Conservation (phyloP, 305 asterid genomes). For the Fraxinus angustifolia region DNA sequence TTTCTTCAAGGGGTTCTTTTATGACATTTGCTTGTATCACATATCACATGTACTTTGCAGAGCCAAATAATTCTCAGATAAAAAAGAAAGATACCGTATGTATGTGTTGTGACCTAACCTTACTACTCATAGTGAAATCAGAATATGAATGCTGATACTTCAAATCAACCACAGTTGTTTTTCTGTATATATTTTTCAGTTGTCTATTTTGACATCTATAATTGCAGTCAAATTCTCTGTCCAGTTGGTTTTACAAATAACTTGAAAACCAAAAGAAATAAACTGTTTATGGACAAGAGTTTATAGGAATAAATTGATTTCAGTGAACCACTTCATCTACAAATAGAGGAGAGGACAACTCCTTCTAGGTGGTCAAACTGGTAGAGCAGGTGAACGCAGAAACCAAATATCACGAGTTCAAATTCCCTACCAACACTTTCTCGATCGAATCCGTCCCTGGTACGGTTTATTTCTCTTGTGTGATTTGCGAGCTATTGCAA, state of each 20-base stretch:
- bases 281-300: background rate
- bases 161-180: background rate
- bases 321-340: background rate
- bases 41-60: background rate
- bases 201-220: background rate
- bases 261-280: background rate
- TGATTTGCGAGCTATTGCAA: no score
- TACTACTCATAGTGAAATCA: background rate
- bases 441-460: no score
- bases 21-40: background rate
- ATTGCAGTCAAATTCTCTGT: background rate
- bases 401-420: no score
- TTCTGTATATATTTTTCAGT: background rate
- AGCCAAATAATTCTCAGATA: background rate
- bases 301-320: background rate
- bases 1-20: background rate
- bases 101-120: background rate
- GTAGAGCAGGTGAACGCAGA: no score
- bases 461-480: no score
- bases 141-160: background rate
- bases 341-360: no score
- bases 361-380: no score
- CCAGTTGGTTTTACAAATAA: background rate
- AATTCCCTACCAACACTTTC: no score
- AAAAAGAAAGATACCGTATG: background rate